These are phyloP conservation scores for Jacaranda copaia DNA, from an alignment of 257 asterid species.

Conservation along the genomic window DNA sequence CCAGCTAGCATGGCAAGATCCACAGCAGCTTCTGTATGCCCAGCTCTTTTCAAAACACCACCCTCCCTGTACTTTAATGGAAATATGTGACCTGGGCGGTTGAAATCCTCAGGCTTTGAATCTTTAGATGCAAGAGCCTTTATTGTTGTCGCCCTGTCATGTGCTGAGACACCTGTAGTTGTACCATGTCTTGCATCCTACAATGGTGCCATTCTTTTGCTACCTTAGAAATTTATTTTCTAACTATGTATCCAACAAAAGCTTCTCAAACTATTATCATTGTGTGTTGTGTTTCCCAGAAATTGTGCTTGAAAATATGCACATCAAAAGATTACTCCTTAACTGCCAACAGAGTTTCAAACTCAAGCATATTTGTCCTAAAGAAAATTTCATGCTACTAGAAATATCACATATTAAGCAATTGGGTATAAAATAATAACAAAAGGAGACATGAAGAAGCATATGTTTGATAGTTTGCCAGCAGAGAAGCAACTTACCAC, in stretches of 20 bases:
- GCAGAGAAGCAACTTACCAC: constrained; percentile 62
- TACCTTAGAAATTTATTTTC: constrained; percentile 13
- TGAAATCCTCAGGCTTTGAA: constrained; percentile 86
- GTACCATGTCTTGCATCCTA: constrained; percentile 97
- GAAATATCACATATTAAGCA: background rate
- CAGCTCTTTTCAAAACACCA: constrained; percentile 96
- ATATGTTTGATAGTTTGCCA: background rate
- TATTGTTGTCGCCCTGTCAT: constrained; percentile 82
- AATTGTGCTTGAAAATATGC: background rate
- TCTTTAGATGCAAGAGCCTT: constrained; percentile 81
- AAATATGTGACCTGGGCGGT: constrained; percentile 97
- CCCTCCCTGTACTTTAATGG: constrained; percentile 90
- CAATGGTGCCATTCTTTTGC: constrained; percentile 32
- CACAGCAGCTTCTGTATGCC: constrained; percentile 96
- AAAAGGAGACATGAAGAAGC: background rate
- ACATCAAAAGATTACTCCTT: background rate
- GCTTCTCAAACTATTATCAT: constrained; percentile 3
- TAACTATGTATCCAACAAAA: background rate
- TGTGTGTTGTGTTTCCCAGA: background rate
- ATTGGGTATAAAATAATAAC: background rate
- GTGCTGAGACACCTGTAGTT: constrained; percentile 93
- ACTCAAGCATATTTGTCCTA: constrained; percentile 1
- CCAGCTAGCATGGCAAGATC: constrained; percentile 92
- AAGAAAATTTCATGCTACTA: background rate
- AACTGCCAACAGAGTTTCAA: background rate